phyloP scores from a whole-genome alignment of 2,329 filamentous ascomycete genomes.

The Trichoderma guizhouense region DNA sequence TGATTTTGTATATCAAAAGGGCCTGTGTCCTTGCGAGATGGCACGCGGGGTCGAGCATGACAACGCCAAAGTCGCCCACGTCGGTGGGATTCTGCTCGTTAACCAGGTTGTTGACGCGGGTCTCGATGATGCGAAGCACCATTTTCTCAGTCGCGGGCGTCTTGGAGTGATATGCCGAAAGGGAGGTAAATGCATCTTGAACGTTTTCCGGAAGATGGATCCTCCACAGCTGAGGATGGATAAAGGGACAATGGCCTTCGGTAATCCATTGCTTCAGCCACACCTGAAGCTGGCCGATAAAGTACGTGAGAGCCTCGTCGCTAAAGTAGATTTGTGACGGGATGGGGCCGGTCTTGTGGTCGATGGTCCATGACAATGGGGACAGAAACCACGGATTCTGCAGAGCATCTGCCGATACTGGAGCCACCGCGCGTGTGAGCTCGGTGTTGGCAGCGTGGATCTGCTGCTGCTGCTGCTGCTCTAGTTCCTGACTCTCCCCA shows the following conservation, averaged over 20 bases:
- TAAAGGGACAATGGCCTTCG: slow-evolving; percentile 6
- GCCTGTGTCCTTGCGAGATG: slow-evolving; percentile 12
- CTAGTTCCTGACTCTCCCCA: not conserved
- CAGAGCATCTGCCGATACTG: not conserved
- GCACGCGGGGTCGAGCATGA: slow-evolving; percentile 8
- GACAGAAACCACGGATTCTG: slow-evolving; percentile 7
- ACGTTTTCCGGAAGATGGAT: not conserved
- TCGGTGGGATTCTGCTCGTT: not conserved
- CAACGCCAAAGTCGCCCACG: not conserved
- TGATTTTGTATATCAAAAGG: slow-evolving; percentile 8
- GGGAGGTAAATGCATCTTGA: not conserved
- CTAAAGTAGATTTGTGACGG: slow-evolving; percentile 8
- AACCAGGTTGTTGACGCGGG: not conserved
- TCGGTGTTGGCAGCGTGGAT: not conserved
- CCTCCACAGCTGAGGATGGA: slow-evolving; percentile 8
- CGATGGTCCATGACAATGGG: not conserved
- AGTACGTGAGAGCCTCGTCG: slow-evolving; percentile 12
- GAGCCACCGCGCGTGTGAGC: not conserved
- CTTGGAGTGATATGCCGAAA: not conserved
- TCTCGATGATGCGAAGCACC: slow-evolving; percentile 7
- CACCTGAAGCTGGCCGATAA: not conserved
- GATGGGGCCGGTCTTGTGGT: not conserved
- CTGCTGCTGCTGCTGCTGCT: not conserved
- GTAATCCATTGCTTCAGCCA: slow-evolving; percentile 6
- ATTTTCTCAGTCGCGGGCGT: slow-evolving; percentile 2